These are phyloP conservation scores for Wilhelminamyces savonicus DNA, from an alignment of 805 yeast species.

Conservation along the genomic window DNA sequence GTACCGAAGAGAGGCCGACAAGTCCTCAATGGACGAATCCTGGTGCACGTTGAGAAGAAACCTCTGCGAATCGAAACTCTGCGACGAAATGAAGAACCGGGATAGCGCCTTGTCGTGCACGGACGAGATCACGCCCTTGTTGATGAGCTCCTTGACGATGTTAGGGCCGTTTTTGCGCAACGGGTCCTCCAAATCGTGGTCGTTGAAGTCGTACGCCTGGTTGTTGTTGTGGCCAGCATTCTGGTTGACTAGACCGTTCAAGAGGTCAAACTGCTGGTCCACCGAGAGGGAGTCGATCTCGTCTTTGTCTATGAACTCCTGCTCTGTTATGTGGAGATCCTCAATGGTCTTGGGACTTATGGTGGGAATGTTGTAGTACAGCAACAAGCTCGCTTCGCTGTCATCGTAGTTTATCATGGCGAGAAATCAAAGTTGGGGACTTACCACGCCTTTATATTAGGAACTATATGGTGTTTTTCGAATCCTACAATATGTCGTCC, in stretches of 20 bases:
- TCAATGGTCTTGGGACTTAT: constrained; percentile 14
- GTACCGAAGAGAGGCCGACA: constrained; percentile 20
- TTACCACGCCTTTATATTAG: too few species aligned
- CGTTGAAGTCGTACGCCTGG: constrained; percentile 5
- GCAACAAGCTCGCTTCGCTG: constrained; percentile 17
- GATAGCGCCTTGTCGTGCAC: constrained; percentile 23
- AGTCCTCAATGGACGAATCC: constrained; percentile 31
- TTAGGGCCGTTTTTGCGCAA: constrained; percentile 24
- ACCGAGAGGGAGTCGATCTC: constrained; percentile 12
- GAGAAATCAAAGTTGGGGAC: too few species aligned
- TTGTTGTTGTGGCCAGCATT: constrained; percentile 4
- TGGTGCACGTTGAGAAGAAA: constrained; percentile 31
- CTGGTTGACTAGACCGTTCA: constrained; percentile 18
- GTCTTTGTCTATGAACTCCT: constrained; percentile 9
- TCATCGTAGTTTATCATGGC: constrained; percentile 27
- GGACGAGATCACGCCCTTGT: constrained; percentile 17
- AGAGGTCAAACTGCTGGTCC: constrained; percentile 25
- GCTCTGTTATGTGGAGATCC: constrained; percentile 10
- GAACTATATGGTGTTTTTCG: too few species aligned
- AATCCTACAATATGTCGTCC: too few species aligned
- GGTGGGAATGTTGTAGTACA: constrained; percentile 23
- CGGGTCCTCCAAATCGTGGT: constrained; percentile 27
- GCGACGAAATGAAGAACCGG: constrained; percentile 29
- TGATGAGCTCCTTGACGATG: constrained; percentile 19
- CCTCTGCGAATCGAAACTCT: constrained; percentile 28